Percentiles rank a stretch among this genome's conserved stretches.
These are phyloP conservation scores for Neopestalotiopsis rosae DNA, from an alignment of 2,329 filamentous ascomycete genomes.

Conservation along the genomic window DNA sequence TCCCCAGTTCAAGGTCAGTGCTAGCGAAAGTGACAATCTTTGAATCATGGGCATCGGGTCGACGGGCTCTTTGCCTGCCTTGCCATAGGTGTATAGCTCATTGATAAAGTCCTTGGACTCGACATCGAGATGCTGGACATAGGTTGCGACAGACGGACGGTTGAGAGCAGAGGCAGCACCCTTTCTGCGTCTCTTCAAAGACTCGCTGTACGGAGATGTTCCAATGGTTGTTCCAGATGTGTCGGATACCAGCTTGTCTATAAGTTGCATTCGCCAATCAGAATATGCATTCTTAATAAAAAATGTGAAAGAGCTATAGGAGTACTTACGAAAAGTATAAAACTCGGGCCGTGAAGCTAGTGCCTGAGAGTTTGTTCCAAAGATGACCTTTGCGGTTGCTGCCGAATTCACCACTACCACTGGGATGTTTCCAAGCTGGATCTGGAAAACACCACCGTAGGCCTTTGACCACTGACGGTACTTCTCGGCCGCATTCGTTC, in stretches of 20 bases:
- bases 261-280: background rate
- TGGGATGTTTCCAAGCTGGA: constrained; percentile 71
- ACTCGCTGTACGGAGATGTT: constrained; percentile 84
- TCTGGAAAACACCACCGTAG: constrained; percentile 70
- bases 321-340: constrained; percentile 75
- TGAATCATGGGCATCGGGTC: constrained; percentile 78
- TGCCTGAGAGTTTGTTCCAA: constrained; percentile 79
- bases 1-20: constrained; percentile 80
- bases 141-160: constrained; percentile 75
- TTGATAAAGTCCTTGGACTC: constrained; percentile 77
- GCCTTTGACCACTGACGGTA: constrained; percentile 60
- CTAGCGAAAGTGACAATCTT: constrained; percentile 77
- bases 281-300: background rate
- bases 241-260: constrained; percentile 59
- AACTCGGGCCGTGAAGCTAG: constrained; percentile 79
- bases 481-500: constrained; percentile 58
- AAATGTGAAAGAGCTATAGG: constrained; percentile 42
- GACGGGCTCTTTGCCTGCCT: constrained; percentile 66
- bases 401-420: constrained; percentile 82
- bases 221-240: constrained; percentile 84
- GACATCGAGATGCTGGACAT: constrained; percentile 82
- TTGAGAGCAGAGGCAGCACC: constrained; percentile 81
- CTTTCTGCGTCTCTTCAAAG: constrained; percentile 77
- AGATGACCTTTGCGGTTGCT: constrained; percentile 73
- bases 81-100: constrained; percentile 70